Conservation (phyloP, 1,139 yeast genomes). For the Casaregolazyma suthepensis region DNA sequence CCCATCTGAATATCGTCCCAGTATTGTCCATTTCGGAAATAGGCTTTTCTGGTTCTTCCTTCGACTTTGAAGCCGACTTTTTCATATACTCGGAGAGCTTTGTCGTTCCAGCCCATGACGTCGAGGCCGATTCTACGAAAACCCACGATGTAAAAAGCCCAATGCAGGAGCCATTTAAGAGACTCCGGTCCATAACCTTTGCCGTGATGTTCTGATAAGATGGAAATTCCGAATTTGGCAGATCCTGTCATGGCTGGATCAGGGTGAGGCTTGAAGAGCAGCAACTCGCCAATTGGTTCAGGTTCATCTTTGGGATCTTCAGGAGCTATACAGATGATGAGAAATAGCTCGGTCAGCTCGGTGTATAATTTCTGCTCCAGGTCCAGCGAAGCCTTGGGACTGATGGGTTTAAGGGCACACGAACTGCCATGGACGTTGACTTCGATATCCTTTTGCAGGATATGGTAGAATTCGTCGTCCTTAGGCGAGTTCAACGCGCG, state of each 20-base stretch:
- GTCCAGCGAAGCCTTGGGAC: neutral
- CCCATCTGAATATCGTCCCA: slow-evolving; percentile 3
- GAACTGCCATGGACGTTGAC: neutral
- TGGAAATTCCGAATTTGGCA: neutral
- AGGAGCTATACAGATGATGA: neutral
- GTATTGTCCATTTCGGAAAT: neutral
- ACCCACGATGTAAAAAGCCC: neutral
- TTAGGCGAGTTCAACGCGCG: neutral
- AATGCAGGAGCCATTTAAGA: neutral
- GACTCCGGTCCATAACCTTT: slow-evolving; percentile 2
- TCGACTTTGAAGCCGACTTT: slow-evolving; percentile 1
- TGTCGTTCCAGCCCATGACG: neutral
- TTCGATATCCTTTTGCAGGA: neutral
- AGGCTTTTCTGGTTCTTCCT: neutral
- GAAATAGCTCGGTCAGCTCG: neutral
- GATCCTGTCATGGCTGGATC: neutral
- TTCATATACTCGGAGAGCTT: neutral
- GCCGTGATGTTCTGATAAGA: neutral
- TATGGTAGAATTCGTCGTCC: neutral
- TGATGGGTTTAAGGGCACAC: neutral
- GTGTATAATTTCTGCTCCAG: neutral
- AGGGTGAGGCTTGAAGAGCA: neutral
- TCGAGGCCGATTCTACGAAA: neutral
- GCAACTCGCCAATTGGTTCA: neutral
- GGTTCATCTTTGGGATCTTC: neutral